These are phyloP conservation scores for Solanum hybrid DNA, from an alignment of 305 asterid species.

Conservation along the genomic window DNA sequence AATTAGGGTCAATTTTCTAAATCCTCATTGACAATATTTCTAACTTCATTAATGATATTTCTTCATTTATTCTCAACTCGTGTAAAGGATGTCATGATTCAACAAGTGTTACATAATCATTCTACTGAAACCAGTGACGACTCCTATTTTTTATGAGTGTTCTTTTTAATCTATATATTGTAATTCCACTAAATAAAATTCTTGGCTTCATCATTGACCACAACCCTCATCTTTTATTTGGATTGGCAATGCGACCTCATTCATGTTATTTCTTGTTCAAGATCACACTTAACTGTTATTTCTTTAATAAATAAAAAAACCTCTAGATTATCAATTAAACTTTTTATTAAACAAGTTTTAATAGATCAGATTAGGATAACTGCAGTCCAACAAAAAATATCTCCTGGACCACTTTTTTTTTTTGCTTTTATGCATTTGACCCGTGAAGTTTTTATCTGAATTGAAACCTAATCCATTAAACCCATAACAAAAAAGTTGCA, in stretches of 20 bases:
- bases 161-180: neutral
- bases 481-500: slow-evolving; percentile 9
- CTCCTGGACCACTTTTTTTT: neutral
- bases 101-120: neutral
- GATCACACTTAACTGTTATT: neutral
- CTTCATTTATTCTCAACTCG: neutral
- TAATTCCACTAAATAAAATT: neutral
- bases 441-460: neutral
- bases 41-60: neutral
- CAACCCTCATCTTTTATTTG: neutral
- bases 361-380: neutral
- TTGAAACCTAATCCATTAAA: slow-evolving; percentile 17
- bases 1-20: neutral
- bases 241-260: neutral
- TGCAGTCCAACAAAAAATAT: neutral
- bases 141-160: neutral
- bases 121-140: neutral
- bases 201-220: neutral
- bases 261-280: neutral
- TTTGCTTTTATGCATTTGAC: neutral
- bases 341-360: neutral
- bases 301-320: neutral
- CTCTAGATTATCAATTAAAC: neutral
- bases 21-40: neutral
- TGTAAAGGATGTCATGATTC: neutral